Evolutionary conservation across 2,329 filamentous ascomycete genomes (phyloP).

Genomic region (Alternaria alternata): DNA sequence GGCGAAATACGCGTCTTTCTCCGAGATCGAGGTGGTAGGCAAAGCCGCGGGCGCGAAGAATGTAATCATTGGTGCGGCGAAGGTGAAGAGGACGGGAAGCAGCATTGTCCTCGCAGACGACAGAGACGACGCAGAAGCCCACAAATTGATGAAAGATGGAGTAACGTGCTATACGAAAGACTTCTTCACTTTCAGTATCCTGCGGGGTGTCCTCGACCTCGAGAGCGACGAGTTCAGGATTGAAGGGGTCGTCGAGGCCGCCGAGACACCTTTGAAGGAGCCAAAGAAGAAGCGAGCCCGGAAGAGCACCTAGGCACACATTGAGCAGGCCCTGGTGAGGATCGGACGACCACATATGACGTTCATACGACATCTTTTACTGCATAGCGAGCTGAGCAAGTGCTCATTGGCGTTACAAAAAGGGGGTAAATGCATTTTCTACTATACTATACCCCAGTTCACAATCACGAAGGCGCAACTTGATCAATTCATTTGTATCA

Average conservation of each 20-base stretch:
- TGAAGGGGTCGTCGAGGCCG: background rate
- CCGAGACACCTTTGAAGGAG: slow-evolving; percentile 5
- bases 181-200: slow-evolving; percentile 53
- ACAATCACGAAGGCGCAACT: background rate
- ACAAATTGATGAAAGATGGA: slow-evolving; percentile 43
- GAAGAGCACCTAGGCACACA: slow-evolving; percentile 18
- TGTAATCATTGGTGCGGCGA: slow-evolving; percentile 30
- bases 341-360: background rate
- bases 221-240: slow-evolving; percentile 52
- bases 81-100: slow-evolving; percentile 30
- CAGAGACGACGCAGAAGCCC: slow-evolving; percentile 48
- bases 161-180: slow-evolving; percentile 54
- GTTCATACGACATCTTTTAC: slow-evolving; percentile 1
- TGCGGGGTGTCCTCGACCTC: slow-evolving; percentile 53
- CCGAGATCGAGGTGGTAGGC: slow-evolving; percentile 51
- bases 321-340: background rate
- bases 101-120: slow-evolving; percentile 51
- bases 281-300: slow-evolving; percentile 27
- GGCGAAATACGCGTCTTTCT: slow-evolving; percentile 43
- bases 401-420: background rate
- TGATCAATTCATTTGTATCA: background rate
- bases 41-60: slow-evolving; percentile 49
- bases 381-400: slow-evolving; percentile 17
- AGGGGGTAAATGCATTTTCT: background rate
- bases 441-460: slow-evolving; percentile 1